A percentile compares a stretch with the other conserved stretches of the same genome.
These are phyloP conservation scores for Babjeviella inositovora DNA, from an alignment of 805 yeast species.

Conservation along the genomic window DNA sequence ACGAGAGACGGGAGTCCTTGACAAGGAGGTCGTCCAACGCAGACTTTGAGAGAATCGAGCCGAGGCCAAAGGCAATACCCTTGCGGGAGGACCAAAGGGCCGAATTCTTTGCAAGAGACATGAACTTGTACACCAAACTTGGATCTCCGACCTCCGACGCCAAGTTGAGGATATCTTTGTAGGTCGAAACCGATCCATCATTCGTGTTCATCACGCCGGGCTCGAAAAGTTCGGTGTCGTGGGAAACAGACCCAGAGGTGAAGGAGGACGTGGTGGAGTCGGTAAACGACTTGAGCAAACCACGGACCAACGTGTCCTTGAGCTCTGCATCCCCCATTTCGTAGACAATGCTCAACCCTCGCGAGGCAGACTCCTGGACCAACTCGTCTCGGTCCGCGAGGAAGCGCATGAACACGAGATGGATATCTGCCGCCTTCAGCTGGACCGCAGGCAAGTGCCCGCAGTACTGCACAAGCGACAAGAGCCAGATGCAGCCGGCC, in stretches of 20 bases:
- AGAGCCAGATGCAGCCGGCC: slow-evolving; percentile 74
- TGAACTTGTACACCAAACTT: slow-evolving; percentile 79
- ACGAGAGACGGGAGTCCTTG: slow-evolving; percentile 35
- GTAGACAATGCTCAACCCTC: slow-evolving; percentile 73
- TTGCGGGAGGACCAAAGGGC: slow-evolving; percentile 85
- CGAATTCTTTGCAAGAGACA: slow-evolving; percentile 81
- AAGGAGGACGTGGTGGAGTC: slow-evolving; percentile 35
- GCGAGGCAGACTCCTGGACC: slow-evolving; percentile 83
- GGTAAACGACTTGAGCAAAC: slow-evolving; percentile 64
- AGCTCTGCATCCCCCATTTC: slow-evolving; percentile 57
- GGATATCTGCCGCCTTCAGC: slow-evolving; percentile 40
- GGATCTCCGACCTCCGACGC: slow-evolving; percentile 97
- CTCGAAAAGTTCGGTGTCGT: slow-evolving; percentile 75
- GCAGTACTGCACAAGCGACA: slow-evolving; percentile 67
- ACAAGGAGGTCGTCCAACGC: slow-evolving; percentile 47
- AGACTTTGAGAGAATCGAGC: slow-evolving; percentile 68
- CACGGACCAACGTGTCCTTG: slow-evolving; percentile 58
- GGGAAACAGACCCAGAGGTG: slow-evolving; percentile 52
- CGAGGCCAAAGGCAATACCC: slow-evolving; percentile 89
- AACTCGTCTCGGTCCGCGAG: slow-evolving; percentile 72
- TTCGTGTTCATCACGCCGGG: slow-evolving; percentile 67
- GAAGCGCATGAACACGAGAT: slow-evolving; percentile 60
- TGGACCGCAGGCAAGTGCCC: slow-evolving; percentile 24
- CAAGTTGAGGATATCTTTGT: slow-evolving; percentile 72
- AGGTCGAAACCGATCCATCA: slow-evolving; percentile 80